phyloP scores from a whole-genome alignment of 108 stramenopile species.

The Epithemia pelagica region DNA sequence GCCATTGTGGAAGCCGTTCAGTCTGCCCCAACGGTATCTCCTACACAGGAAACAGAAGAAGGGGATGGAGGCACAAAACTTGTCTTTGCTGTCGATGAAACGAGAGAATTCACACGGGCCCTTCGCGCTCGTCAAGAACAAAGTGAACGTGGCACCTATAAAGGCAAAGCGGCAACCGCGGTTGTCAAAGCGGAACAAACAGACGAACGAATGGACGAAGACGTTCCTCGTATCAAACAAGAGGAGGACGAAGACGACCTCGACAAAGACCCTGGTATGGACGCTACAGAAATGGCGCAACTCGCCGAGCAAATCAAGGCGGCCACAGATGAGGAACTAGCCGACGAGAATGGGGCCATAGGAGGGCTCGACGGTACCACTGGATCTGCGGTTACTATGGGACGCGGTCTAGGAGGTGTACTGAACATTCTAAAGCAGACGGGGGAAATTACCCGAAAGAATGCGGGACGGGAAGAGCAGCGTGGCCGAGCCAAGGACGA shows the following conservation, averaged over 20 bases:
- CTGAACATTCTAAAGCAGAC: conserved; percentile 76
- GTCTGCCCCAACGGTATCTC: conserved; percentile 16
- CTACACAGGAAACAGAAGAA: neutral
- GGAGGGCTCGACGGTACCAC: conserved; percentile 40
- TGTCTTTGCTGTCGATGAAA: conserved; percentile 68
- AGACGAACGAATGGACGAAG: neutral
- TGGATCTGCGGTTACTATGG: conserved; percentile 45
- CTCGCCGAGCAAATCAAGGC: conserved; percentile 60
- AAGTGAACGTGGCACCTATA: conserved; percentile 29
- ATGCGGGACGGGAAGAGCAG: conserved; percentile 68
- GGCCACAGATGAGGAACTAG: conserved; percentile 31
- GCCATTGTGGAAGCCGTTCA: conserved; percentile 63
- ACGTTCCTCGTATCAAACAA: neutral
- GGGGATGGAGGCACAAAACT: neutral
- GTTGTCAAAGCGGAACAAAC: neutral
- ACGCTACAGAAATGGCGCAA: conserved; percentile 58
- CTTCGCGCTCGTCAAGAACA: conserved; percentile 65
- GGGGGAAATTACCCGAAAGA: conserved; percentile 66
- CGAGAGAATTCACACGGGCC: conserved; percentile 78
- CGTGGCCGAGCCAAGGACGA: conserved; percentile 86
- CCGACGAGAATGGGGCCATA: neutral
- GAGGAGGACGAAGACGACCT: neutral
- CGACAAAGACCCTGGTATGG: conserved; percentile 11
- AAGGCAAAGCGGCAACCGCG: conserved; percentile 1
- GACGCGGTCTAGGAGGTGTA: conserved; percentile 70